A percentile compares a stretch with the other conserved stretches of the same genome.
Evolutionary conservation across 2,329 filamentous ascomycete genomes (phyloP).

Genomic region (Aspergillus sergii): DNA sequence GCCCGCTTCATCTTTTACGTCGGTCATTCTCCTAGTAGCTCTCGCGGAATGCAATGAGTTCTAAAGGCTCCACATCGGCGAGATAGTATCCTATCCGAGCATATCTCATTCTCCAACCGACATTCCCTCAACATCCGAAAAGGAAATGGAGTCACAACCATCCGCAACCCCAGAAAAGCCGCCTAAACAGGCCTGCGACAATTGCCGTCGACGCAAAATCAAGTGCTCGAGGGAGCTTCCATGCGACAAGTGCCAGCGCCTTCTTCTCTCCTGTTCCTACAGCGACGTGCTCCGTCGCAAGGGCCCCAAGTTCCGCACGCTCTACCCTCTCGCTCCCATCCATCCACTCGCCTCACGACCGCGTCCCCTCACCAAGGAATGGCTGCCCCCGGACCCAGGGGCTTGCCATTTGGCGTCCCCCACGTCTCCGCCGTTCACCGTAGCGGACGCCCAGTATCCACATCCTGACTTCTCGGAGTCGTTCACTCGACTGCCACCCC

Average conservation of each 20-base stretch:
- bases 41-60: constrained; percentile 4
- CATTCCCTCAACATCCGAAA: background rate
- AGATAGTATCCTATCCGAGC: background rate
- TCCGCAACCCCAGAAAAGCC: constrained; percentile 24
- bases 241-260: constrained; percentile 44
- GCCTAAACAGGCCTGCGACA: constrained; percentile 43
- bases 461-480: constrained; percentile 29
- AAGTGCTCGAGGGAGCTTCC: constrained; percentile 45
- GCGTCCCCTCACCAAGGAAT: constrained; percentile 23
- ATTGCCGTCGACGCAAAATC: constrained; percentile 47
- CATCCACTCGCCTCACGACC: constrained; percentile 32
- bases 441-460: constrained; percentile 28
- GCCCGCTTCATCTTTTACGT: background rate
- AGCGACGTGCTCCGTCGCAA: constrained; percentile 42
- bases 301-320: constrained; percentile 42
- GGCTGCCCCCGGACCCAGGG: constrained; percentile 17
- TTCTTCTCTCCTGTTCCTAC: constrained; percentile 44
- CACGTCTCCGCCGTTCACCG: constrained; percentile 28
- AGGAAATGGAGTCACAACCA: constrained; percentile 26
- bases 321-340: constrained; percentile 41
- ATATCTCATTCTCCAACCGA: background rate
- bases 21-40: background rate
- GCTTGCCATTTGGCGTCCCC: constrained; percentile 29
- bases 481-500: constrained; percentile 31
- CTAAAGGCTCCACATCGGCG: background rate